These are phyloP conservation scores for Citrullus colocynthis DNA, from an alignment of 306 rosid species.

Conservation along the genomic window DNA sequence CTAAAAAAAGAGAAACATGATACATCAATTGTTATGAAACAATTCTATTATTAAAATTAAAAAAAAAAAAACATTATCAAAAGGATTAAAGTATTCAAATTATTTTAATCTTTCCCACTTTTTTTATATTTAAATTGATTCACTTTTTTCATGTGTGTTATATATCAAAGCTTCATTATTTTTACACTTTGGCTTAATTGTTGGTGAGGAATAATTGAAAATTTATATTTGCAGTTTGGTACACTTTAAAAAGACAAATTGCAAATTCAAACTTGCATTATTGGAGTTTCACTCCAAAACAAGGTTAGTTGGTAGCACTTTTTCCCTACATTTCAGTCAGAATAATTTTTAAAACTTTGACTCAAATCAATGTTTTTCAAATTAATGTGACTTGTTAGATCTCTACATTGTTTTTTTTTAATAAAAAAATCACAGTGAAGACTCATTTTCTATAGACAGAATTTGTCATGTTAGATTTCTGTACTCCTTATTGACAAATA, in stretches of 20 bases:
- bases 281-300: background rate
- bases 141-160: too few species aligned
- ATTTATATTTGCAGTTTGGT: background rate
- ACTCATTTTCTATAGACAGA: background rate
- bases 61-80: too few species aligned
- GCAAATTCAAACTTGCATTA: background rate
- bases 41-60: too few species aligned
- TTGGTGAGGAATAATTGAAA: too few species aligned
- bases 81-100: too few species aligned
- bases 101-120: too few species aligned
- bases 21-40: too few species aligned
- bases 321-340: background rate
- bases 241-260: background rate
- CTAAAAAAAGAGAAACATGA: too few species aligned
- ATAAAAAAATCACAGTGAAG: background rate
- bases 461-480: background rate
- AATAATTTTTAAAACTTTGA: background rate
- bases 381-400: background rate
- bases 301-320: background rate
- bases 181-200: too few species aligned
- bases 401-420: background rate
- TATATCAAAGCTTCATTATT: too few species aligned
- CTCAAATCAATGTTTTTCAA: background rate
- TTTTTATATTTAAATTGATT: too few species aligned
- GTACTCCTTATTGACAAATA: background rate